Evolutionary conservation across 805 yeast genomes (phyloP), one percentile per base, ranked within the genome.

Genomic region (Saturnispora galanensis): DNA sequence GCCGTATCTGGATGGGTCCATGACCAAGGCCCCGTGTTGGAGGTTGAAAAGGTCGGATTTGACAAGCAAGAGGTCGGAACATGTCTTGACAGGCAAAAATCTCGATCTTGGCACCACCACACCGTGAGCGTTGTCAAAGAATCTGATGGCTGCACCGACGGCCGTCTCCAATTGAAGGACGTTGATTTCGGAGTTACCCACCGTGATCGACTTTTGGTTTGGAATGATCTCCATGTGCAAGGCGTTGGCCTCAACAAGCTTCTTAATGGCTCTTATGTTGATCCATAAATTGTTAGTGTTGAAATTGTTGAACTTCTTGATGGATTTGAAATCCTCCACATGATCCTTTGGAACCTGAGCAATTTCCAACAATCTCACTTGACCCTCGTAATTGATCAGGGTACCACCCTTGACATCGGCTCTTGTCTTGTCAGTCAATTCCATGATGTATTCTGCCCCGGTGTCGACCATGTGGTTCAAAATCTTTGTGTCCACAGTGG

Each of bases 351-450:
- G 97, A 51, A 90, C 98, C 73, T 90, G 98, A 35, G 96, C 96
- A 56, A 93, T 90, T 69, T 93, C 97, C 58, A 93, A 77, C 61
- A 93, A 76, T 67, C 96, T 80, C 48, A 93, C 95, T 61, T 83
- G 80, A 51, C 97, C 97, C 55, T 87, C 90, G 67, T 93, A 93
- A 68, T 87, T 87, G 65, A 93, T 89, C 66, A 93, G 77, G 54
- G 97, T 93, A 73, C 97, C 98, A 73, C 98, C 98, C 70, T 93
- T 93, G 60, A 93, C 98, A 66, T 93, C 98, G 31, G 98, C 98
- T 67, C 97, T 82, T 42, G 98, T 93, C 73, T 93, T 93, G 70
- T 90, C 96, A 44, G 98, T 93, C 65, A 93, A 79, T 70, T 93
- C 98, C 98, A 93, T 93, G 55, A 93, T 80, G 67, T 90, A 93